A percentile compares a stretch with the other conserved stretches of the same genome.
These are phyloP conservation scores for Eutrema yunnanense DNA, from an alignment of 345 rosid genomes.

Conservation along the genomic window DNA sequence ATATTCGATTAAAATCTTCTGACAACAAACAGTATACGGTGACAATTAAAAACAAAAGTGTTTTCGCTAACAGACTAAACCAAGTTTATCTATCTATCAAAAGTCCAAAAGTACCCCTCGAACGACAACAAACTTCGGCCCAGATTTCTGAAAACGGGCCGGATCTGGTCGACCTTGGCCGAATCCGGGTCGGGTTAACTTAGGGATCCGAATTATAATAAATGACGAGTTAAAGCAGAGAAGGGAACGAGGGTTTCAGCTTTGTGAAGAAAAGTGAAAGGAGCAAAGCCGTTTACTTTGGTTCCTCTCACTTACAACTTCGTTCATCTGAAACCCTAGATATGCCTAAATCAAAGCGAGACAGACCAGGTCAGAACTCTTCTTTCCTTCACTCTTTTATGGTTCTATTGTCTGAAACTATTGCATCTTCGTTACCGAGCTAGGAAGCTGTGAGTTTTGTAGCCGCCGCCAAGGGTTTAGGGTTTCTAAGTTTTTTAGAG, in stretches of 20 bases:
- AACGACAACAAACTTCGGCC: slow-evolving; percentile 3
- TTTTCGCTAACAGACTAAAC: not conserved
- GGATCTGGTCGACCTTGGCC: not conserved
- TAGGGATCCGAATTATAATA: not conserved
- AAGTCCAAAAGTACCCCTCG: not conserved
- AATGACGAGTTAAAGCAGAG: not conserved
- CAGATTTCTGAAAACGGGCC: not conserved
- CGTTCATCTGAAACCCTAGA: not conserved
- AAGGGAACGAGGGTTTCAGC: slow-evolving; percentile 22
- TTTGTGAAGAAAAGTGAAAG: not conserved
- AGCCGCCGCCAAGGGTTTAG: slow-evolving; percentile 30
- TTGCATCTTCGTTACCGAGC: not conserved
- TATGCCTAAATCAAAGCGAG: slow-evolving; percentile 97
- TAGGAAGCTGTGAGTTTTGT: not conserved
- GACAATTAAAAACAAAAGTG: not conserved
- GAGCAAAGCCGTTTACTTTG: slow-evolving; percentile 17
- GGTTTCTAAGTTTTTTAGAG: not conserved
- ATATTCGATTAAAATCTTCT: no score
- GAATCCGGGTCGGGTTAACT: not conserved
- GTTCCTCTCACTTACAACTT: not conserved
- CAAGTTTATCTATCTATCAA: not conserved
- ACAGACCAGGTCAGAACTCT: slow-evolving; percentile 50
- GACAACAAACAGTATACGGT: no score
- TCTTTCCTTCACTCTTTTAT: not conserved
- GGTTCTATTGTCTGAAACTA: not conserved